These are phyloP conservation scores for Guillardia theta DNA, from an alignment of 78 protist genomes.

Conservation along the genomic window DNA sequence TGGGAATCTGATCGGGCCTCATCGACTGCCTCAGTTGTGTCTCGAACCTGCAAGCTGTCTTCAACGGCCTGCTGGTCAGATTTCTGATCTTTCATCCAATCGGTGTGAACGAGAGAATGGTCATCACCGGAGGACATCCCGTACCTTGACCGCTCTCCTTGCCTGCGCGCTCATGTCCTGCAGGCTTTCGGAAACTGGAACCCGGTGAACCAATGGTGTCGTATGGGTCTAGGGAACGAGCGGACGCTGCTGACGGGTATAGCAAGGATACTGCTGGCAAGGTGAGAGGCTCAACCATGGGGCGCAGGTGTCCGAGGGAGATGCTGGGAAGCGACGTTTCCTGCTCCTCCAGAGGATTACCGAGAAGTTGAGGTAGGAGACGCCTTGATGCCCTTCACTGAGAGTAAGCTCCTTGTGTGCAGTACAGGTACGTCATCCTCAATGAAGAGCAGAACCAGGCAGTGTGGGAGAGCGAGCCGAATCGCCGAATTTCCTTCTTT, in stretches of 20 bases:
- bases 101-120: not conserved
- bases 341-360: not conserved
- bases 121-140: constrained; percentile 19
- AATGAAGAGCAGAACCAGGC: not conserved
- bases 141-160: not conserved
- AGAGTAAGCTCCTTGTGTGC: not conserved
- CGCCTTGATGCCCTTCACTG: not conserved
- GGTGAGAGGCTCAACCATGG: not conserved
- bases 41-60: not conserved
- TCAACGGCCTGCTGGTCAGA: not conserved
- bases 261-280: too few species aligned
- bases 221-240: constrained; percentile 26
- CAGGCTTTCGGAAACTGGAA: not conserved
- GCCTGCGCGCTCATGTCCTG: not conserved
- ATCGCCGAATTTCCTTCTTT: too few species aligned
- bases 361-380: not conserved
- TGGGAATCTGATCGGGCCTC: not conserved
- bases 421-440: constrained; percentile 21
- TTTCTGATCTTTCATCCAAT: not conserved
- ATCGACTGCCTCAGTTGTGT: not conserved
- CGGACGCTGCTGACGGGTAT: constrained; percentile 16
- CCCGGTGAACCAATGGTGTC: not conserved
- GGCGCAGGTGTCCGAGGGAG: not conserved
- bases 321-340: constrained; percentile 32
- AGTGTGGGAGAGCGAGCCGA: constrained; percentile 36